A percentile compares a stretch with the other conserved stretches of the same genome.
phyloP scores from a whole-genome alignment of 352 stramenopile genomes.

The Phytopythium oedochilum region DNA sequence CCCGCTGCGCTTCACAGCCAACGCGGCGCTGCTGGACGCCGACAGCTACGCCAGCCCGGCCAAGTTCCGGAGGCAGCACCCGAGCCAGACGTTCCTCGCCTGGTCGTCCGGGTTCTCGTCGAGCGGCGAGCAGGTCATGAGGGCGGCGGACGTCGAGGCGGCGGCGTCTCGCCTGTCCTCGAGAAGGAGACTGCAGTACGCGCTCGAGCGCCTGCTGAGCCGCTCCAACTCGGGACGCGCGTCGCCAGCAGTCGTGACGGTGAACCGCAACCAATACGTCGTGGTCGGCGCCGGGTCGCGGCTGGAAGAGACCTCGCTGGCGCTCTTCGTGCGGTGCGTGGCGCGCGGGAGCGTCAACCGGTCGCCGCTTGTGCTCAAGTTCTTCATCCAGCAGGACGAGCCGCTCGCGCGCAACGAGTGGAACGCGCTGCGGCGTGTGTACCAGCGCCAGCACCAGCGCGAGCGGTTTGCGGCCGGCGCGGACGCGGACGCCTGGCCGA shows the following conservation, averaged over 20 bases:
- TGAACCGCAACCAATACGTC: constrained; percentile 29
- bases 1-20: background rate
- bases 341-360: background rate
- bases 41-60: background rate
- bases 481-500: constrained; percentile 13
- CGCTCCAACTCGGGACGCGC: background rate
- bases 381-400: constrained; percentile 57
- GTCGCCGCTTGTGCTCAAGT: constrained; percentile 30
- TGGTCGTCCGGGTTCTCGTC: constrained; percentile 5
- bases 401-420: constrained; percentile 45
- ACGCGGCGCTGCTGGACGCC: background rate
- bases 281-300: constrained; percentile 10
- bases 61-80: background rate
- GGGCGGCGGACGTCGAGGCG: background rate
- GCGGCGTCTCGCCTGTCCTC: constrained; percentile 5
- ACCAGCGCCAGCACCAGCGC: constrained; percentile 18
- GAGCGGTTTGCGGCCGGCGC: background rate
- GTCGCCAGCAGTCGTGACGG: constrained; percentile 12
- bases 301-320: constrained; percentile 38
- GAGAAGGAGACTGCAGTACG: constrained; percentile 4
- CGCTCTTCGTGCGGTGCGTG: constrained; percentile 33
- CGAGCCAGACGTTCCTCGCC: background rate
- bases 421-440: constrained; percentile 39
- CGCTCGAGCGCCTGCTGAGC: constrained; percentile 17
- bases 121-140: background rate